A percentile compares a stretch with the other conserved stretches of the same genome.
Conservation (phyloP, 805 yeast species). For the Candida methanosorbosa region DNA sequence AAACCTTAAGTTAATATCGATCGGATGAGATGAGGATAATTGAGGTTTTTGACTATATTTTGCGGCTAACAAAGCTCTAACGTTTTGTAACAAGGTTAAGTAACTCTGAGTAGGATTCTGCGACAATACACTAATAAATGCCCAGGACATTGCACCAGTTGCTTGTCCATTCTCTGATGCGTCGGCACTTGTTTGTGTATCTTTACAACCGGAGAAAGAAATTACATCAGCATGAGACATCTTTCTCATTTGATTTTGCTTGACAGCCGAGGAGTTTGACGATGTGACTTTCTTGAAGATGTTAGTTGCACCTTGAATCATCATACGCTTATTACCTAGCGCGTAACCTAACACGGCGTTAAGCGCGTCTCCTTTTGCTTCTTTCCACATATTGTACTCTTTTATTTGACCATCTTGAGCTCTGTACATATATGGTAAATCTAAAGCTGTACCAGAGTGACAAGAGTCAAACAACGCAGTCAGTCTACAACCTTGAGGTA, state of each 20-base stretch:
- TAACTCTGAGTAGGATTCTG: slow-evolving; percentile 61
- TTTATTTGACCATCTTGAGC: slow-evolving; percentile 78
- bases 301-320: slow-evolving; percentile 31
- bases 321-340: slow-evolving; percentile 40
- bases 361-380: slow-evolving; percentile 61
- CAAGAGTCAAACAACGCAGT: slow-evolving; percentile 74
- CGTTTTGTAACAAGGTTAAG: slow-evolving; percentile 57
- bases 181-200: slow-evolving; percentile 78
- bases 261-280: slow-evolving; percentile 22
- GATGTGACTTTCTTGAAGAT: slow-evolving; percentile 24
- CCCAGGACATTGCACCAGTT: slow-evolving; percentile 83
- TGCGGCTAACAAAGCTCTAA: slow-evolving; percentile 51
- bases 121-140: slow-evolving; percentile 57
- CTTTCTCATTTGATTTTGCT: slow-evolving; percentile 43
- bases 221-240: slow-evolving; percentile 73
- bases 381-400: slow-evolving; percentile 72
- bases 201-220: slow-evolving; percentile 75
- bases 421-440: slow-evolving; percentile 62
- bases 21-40: slow-evolving; percentile 72
- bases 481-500: slow-evolving; percentile 58
- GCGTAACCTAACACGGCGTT: slow-evolving; percentile 52
- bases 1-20: slow-evolving; percentile 43
- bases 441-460: slow-evolving; percentile 70
- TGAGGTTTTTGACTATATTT: slow-evolving; percentile 82
- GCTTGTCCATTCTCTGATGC: slow-evolving; percentile 61